Percentiles rank a stretch among this genome's conserved stretches.
These are phyloP conservation scores for Discostella stelligera DNA, from an alignment of 352 stramenopile species.

Conservation along the genomic window DNA sequence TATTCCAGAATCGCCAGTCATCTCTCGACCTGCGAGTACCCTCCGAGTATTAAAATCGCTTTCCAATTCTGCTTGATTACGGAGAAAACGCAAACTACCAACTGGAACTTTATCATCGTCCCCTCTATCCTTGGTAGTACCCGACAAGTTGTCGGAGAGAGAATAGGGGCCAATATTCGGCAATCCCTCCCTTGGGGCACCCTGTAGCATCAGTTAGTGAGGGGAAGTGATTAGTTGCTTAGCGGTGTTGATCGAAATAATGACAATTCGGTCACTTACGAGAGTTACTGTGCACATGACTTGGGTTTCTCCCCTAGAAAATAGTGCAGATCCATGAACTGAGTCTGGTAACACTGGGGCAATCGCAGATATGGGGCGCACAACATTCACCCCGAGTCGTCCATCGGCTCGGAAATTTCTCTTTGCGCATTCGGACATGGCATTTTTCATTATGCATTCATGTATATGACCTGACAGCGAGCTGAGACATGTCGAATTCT, in stretches of 20 bases:
- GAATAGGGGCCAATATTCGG: constrained; percentile 46
- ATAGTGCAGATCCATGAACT: constrained; percentile 72
- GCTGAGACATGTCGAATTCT: constrained; percentile 3
- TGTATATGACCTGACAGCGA: constrained; percentile 41
- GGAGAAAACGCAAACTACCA: constrained; percentile 56
- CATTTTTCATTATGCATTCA: constrained; percentile 47
- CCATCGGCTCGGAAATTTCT: constrained; percentile 48
- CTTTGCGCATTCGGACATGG: constrained; percentile 27
- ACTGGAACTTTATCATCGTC: constrained; percentile 50
- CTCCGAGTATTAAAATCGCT: constrained; percentile 61
- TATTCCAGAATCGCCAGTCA: constrained; percentile 62
- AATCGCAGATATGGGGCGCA: constrained; percentile 44
- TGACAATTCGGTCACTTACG: neutral
- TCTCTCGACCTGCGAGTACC: constrained; percentile 55
- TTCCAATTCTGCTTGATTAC: constrained; percentile 57
- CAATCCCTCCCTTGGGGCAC: constrained; percentile 56
- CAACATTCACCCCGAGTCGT: constrained; percentile 28
- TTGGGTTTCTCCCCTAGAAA: constrained; percentile 82
- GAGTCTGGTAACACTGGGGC: constrained; percentile 54
- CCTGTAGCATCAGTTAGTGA: neutral
- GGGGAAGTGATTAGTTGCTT: neutral
- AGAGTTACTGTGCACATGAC: constrained; percentile 73
- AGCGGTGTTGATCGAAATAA: neutral
- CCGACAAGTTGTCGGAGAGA: constrained; percentile 5
- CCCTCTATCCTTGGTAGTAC: neutral